Conservation (phyloP, 176 grass and related monocot genomes). For the Musa schizocarpa region DNA sequence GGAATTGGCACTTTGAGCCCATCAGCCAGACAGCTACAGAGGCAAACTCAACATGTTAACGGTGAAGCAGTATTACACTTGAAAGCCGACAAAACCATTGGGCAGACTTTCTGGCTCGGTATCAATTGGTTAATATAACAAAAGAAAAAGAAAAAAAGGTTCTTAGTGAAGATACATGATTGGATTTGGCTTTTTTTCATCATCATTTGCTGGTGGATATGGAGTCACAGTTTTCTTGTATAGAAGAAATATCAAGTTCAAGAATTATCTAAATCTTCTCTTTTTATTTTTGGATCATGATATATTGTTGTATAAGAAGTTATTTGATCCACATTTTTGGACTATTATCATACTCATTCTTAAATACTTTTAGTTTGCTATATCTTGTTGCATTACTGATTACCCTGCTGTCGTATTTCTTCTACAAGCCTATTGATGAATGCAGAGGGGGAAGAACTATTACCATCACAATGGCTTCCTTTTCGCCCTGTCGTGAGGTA, state of each 20-base stretch:
- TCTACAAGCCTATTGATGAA: too few species aligned
- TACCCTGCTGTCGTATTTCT: too few species aligned
- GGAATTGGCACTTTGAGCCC: slow-evolving; percentile 50
- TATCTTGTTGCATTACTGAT: too few species aligned
- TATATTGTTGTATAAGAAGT: neutral
- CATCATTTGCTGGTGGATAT: neutral
- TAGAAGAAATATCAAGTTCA: neutral
- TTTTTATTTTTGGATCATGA: neutral
- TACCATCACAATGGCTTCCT: too few species aligned
- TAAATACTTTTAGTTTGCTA: neutral
- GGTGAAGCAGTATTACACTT: neutral
- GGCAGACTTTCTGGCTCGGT: neutral
- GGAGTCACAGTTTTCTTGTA: neutral
- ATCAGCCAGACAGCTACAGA: slow-evolving; percentile 26
- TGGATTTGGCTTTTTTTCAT: too few species aligned
- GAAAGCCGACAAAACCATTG: neutral
- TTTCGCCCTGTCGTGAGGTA: too few species aligned
- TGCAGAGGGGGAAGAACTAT: too few species aligned
- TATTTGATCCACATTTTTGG: neutral
- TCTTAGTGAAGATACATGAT: too few species aligned
- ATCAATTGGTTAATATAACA: neutral
- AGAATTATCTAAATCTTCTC: neutral
- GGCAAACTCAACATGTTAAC: neutral
- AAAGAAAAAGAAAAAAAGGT: neutral
- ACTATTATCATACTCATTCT: neutral